These are phyloP conservation scores for Suillus alpinus DNA, from an alignment of 768 basidiomycete species.

Conservation along the genomic window DNA sequence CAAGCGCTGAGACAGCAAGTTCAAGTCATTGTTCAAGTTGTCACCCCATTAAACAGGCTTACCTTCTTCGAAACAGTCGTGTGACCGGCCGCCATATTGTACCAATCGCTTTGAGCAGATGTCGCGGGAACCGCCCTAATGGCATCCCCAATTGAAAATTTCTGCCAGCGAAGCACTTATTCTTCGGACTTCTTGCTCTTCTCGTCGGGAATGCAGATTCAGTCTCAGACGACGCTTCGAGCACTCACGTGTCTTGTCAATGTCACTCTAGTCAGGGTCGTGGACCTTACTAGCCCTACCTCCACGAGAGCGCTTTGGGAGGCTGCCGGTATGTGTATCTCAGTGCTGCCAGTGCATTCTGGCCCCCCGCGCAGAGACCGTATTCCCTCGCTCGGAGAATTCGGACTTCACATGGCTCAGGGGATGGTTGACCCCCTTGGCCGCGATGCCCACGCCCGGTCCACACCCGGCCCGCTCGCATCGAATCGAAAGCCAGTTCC, in stretches of 20 bases:
- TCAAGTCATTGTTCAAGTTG: neutral
- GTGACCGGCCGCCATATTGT: constrained; percentile 2
- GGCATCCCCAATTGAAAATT: neutral
- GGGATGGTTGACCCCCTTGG: neutral
- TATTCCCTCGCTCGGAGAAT: neutral
- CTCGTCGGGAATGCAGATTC: neutral
- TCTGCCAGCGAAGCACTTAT: constrained; percentile 1
- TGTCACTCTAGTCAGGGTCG: neutral
- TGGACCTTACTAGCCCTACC: neutral
- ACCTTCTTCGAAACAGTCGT: neutral
- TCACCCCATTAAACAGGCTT: neutral
- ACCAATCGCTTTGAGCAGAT: neutral
- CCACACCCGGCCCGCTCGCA: neutral
- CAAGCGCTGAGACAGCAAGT: neutral
- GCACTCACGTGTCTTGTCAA: neutral
- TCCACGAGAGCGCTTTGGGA: neutral
- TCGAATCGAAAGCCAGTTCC: neutral
- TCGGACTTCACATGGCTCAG: neutral
- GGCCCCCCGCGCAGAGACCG: neutral
- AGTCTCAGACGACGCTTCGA: neutral
- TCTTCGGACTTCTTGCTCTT: neutral
- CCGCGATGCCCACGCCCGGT: neutral
- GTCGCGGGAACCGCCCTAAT: neutral
- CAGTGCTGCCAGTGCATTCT: neutral
- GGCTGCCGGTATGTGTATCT: neutral